Evolutionary conservation across 2,329 filamentous ascomycete species (phyloP).

Genomic region (Hansfordia pulvinata): DNA sequence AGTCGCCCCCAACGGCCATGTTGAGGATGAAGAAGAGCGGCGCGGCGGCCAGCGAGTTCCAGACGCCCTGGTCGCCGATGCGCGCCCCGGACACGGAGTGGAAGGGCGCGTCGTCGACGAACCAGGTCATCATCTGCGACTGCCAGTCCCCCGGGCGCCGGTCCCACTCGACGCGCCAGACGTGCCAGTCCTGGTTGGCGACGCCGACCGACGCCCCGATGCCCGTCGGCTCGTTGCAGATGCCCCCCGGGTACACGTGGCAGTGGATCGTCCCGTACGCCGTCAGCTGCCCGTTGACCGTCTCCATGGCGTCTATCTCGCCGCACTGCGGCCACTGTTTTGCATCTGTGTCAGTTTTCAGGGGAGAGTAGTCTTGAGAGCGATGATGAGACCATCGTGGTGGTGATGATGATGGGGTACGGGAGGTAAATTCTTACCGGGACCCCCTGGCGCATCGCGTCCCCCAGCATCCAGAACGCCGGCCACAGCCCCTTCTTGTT

Average conservation of each 20-base stretch:
- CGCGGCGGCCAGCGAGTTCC: conserved; percentile 26
- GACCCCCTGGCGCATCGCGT: conserved; percentile 28
- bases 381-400: no score
- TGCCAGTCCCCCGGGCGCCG: conserved; percentile 27
- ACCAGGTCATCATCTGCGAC: conserved; percentile 34
- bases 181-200: conserved; percentile 32
- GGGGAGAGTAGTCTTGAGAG: no score
- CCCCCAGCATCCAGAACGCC: conserved; percentile 37
- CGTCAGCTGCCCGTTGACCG: conserved; percentile 28
- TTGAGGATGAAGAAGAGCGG: conserved; percentile 32
- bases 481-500: conserved; percentile 38
- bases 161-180: conserved; percentile 33
- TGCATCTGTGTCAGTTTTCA: no score
- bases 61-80: conserved; percentile 25
- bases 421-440: no score
- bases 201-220: conserved; percentile 21
- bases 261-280: conserved; percentile 36
- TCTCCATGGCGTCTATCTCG: conserved; percentile 37
- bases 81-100: conserved; percentile 26
- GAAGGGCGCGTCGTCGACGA: conserved; percentile 28
- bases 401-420: no score
- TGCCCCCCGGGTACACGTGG: conserved; percentile 25
- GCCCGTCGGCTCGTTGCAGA: conserved; percentile 34
- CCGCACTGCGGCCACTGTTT: conserved; percentile 37
- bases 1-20: conserved; percentile 31